Conservation (phyloP, 2,329 filamentous ascomycete species). For the Albifimbria verrucaria region DNA sequence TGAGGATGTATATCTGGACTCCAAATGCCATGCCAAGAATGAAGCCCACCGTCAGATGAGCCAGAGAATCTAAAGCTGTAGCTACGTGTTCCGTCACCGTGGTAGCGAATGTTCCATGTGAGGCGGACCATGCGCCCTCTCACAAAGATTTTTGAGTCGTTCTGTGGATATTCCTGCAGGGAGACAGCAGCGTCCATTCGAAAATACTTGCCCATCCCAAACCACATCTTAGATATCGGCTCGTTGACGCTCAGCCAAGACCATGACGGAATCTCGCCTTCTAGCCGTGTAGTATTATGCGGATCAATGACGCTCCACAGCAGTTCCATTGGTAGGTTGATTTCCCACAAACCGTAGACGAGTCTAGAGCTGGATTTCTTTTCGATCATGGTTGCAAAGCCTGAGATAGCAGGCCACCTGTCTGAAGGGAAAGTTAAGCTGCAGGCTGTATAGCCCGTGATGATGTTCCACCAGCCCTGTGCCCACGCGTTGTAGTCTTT, state of each 20-base stretch:
- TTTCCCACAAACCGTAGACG: not conserved
- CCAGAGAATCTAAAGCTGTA: not conserved
- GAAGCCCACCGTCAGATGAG: not conserved
- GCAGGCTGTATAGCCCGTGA: not conserved
- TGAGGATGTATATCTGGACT: not conserved
- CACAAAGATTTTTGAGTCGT: not conserved
- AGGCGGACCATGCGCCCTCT: not conserved
- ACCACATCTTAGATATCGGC: not conserved
- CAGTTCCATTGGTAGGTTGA: not conserved
- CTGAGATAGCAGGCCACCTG: conserved; percentile 1
- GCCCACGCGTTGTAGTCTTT: not conserved
- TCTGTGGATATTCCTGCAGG: not conserved
- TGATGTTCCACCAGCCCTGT: not conserved
- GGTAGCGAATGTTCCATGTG: not conserved
- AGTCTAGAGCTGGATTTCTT: not conserved
- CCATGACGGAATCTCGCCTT: not conserved
- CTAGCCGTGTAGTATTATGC: not conserved
- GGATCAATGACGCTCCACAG: not conserved
- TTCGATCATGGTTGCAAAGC: not conserved
- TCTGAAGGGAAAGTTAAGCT: not conserved
- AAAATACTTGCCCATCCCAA: not conserved
- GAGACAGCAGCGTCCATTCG: not conserved
- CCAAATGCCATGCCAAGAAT: not conserved
- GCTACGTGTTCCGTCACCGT: not conserved
- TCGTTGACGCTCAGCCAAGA: not conserved